Evolutionary conservation across 805 yeast genomes (phyloP).

Genomic region (Candida rishiriensis): DNA sequence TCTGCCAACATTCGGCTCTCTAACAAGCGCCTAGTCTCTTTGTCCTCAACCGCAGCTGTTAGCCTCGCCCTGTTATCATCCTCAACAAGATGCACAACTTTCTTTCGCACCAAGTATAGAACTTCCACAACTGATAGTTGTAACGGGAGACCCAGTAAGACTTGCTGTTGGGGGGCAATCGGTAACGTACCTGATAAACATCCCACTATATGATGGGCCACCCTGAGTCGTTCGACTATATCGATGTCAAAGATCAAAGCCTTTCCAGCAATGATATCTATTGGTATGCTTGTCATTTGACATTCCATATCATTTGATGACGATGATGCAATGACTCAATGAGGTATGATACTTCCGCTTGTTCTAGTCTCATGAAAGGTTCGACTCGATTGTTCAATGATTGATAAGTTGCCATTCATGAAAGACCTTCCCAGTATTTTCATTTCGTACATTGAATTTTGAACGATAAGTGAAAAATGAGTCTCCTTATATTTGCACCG

Average conservation of each 20-base stretch:
- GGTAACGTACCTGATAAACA: conserved; percentile 79
- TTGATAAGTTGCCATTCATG: too few species aligned
- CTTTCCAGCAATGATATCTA: conserved; percentile 29
- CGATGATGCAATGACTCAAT: too few species aligned
- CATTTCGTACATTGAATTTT: too few species aligned
- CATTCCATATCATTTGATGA: too few species aligned
- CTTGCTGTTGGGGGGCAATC: conserved; percentile 88
- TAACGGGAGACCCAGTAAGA: conserved; percentile 81
- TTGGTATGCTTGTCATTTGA: too few species aligned
- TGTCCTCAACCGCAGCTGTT: conserved; percentile 3
- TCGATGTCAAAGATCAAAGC: conserved; percentile 58
- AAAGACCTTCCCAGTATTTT: too few species aligned
- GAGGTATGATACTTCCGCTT: too few species aligned
- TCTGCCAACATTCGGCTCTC: not conserved
- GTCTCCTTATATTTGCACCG: too few species aligned
- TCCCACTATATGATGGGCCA: conserved; percentile 62
- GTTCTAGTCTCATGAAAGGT: too few species aligned
- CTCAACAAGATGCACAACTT: conserved; percentile 13
- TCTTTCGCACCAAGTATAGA: conserved; percentile 48
- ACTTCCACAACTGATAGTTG: conserved; percentile 71
- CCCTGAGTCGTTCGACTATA: conserved; percentile 50
- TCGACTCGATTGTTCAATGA: too few species aligned
- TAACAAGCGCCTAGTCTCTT: conserved; percentile 1
- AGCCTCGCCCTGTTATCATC: not conserved
- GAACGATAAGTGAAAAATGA: too few species aligned